Evolutionary conservation across 176 grass and related monocot species (phyloP), one percentile per base, ranked within the genome.

Genomic region (Alloteropsis semialata): DNA sequence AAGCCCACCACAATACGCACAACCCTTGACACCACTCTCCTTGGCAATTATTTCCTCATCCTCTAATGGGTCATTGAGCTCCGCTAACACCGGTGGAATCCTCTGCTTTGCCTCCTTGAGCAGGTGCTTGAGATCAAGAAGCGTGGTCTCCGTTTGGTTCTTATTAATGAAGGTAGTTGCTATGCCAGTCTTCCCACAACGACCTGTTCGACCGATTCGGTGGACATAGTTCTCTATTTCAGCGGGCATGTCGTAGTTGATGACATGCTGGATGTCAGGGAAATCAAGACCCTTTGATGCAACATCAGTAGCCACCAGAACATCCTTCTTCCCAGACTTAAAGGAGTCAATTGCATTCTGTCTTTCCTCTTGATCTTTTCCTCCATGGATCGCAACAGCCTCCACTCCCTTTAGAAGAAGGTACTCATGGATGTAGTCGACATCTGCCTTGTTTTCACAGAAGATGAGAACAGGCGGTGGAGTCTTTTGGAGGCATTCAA

Each of bases 81-180:
- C 91, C 21, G 91, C 91, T 75, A 99, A 65, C 28, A 96, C 96
- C 4, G 96, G 96, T 4, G 96, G 93, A 29, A 99, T 99, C 78
- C 93, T 94, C 66, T 96, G 91, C 49, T 99, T 96, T 5, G 96
- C 93, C 82, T 99, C 96, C 87, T 92, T 90, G 37, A 99, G 72
- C 42, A 99, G 76, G 78, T 99, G 93, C 66, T 92, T 98, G 28
- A 98, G 81, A 80, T 98, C 96, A 21, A 98, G 91, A 36, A 98
- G 87, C 1, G 92, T 93, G 11, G 93, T 96, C 83, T 90, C 89
- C 17, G 91, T 94, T 53, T 99, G 96, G 49, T 93, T 99, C 91
- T 93, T 99, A 87, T 96, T 99, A 70, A 99, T 99, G 81, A 99
- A 99, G 19, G 96, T 99, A 13, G 96, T 96, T 34, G 93, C 96